Percentiles rank a stretch among this genome's conserved stretches.
phyloP scores from a whole-genome alignment of 352 stramenopile genomes.

The Globisporangium cylindrosporum region DNA sequence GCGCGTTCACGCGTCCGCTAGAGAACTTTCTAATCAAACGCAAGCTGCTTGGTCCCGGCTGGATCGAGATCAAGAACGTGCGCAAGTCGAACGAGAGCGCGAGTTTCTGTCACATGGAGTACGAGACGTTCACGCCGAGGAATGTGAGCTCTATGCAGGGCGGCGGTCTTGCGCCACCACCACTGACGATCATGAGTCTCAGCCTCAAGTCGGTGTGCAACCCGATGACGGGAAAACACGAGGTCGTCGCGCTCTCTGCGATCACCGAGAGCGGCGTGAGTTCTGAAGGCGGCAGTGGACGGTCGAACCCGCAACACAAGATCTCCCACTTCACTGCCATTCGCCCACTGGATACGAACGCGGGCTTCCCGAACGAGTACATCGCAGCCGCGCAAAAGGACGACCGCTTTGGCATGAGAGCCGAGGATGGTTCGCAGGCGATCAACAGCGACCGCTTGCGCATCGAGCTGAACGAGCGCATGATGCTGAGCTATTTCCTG shows the following conservation, averaged over 20 bases:
- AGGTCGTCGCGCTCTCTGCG: conserved; percentile 89
- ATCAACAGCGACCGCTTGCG: conserved; percentile 56
- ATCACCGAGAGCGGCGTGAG: conserved; percentile 79
- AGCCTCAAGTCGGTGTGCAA: conserved; percentile 98
- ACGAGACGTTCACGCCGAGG: conserved; percentile 91
- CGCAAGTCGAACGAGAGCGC: conserved; percentile 56
- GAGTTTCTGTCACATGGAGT: conserved; percentile 95
- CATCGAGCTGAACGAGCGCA: conserved; percentile 81
- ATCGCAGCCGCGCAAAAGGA: conserved; percentile 46
- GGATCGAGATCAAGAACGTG: conserved; percentile 95
- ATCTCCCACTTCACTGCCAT: conserved; percentile 84
- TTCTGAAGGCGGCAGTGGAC: conserved; percentile 50
- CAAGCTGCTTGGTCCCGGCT: conserved; percentile 97
- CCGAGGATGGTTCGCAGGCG: conserved; percentile 26
- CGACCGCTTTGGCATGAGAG: conserved; percentile 55
- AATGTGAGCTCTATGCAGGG: conserved; percentile 80
- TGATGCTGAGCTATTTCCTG: conserved; percentile 85
- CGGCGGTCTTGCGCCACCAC: conserved; percentile 68
- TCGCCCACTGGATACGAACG: conserved; percentile 65
- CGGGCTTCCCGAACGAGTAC: conserved; percentile 61
- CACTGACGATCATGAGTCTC: conserved; percentile 95
- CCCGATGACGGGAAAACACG: conserved; percentile 93
- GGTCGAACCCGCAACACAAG: conserved; percentile 22
- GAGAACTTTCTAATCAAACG: conserved; percentile 98
- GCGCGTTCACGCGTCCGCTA: conserved; percentile 88